Evolutionary conservation across 768 basidiomycete genomes (phyloP), one percentile per base, ranked within the genome.

Genomic region (Calocybe gangraenosa): DNA sequence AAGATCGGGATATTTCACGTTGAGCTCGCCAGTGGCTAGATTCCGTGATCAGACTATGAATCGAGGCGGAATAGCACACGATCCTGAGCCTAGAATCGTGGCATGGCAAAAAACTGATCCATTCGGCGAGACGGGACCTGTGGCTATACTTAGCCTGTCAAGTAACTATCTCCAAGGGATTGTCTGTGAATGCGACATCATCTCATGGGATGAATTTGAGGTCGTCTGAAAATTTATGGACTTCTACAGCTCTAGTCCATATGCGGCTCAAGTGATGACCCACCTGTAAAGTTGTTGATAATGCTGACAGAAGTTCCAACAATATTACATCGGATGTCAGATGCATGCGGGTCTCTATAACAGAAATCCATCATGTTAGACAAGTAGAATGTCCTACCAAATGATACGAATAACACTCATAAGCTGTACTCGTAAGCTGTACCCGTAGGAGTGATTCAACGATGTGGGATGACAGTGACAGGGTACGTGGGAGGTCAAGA

Each of bases 91-190:
- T 40, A 17, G 23, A 23, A 13, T 22, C 20, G 30, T 46, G 37
- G 33, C 21, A 9, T 46, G 37, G 37, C 39, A 31, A 20, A 40
- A 46, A 7, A 25, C 10, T 23, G 22, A 36, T 38, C 14, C 22
- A 19, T 32, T 25, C 30, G 11, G 39, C 15, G 14, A 37, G 32
- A 14, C 18, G 28, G 21, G 34, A 44, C 18, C 11, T 28, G 37
- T 45, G 44, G 37, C 6, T 32, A 45, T 37, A 28, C 36, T 44
- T 44, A 18, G 5, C 44, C n/a, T 20, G 28, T n/a, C 37, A 19
- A 37, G 15, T 3, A 40, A 33, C 44, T 38, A 46, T 46, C 44
- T 38, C 37, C 44, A 38, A 39, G 44, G 23, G 21, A 23, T 39
- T 38, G 22, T 11, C 21, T 37, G 17, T 13, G 8, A 28, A 28